Conservation (phyloP, 2,329 filamentous ascomycete species). For the Ceratocystiopsis sp. region DNA sequence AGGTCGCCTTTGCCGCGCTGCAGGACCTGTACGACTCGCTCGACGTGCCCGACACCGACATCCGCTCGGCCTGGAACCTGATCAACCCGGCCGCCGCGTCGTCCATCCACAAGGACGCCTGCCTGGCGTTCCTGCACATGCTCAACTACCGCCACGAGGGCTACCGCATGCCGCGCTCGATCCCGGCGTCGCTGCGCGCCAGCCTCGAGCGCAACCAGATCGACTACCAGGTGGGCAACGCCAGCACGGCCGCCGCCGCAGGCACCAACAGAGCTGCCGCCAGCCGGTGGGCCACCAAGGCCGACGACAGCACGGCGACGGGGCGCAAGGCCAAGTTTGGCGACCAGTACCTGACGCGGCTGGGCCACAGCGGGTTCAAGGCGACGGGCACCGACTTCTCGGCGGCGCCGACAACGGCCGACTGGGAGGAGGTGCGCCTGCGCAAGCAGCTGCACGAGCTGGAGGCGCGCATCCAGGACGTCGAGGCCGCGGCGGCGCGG, state of each 20-base stretch:
- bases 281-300: slow-evolving; percentile 62
- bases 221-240: slow-evolving; percentile 80
- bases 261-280: slow-evolving; percentile 30
- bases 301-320: slow-evolving; percentile 64
- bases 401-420: slow-evolving; percentile 58
- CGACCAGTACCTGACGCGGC: slow-evolving; percentile 82
- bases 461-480: slow-evolving; percentile 70
- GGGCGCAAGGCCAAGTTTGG: slow-evolving; percentile 95
- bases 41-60: slow-evolving; percentile 58
- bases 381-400: slow-evolving; percentile 82
- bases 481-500: slow-evolving; percentile 54
- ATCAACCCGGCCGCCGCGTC: slow-evolving; percentile 77
- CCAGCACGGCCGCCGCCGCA: slow-evolving; percentile 35
- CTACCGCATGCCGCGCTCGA: slow-evolving; percentile 77
- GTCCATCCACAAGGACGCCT: slow-evolving; percentile 86
- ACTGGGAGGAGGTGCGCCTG: slow-evolving; percentile 93
- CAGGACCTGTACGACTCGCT: slow-evolving; percentile 72
- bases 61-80: slow-evolving; percentile 89
- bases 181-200: slow-evolving; percentile 77
- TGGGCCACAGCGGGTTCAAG: slow-evolving; percentile 71
- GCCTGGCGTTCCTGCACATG: slow-evolving; percentile 88
- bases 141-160: slow-evolving; percentile 92
- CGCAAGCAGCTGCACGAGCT: slow-evolving; percentile 85
- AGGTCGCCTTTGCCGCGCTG: slow-evolving; percentile 61
- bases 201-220: slow-evolving; percentile 94